Conservation (phyloP, 2,329 filamentous ascomycete species). For the Monosporascus ibericus region DNA sequence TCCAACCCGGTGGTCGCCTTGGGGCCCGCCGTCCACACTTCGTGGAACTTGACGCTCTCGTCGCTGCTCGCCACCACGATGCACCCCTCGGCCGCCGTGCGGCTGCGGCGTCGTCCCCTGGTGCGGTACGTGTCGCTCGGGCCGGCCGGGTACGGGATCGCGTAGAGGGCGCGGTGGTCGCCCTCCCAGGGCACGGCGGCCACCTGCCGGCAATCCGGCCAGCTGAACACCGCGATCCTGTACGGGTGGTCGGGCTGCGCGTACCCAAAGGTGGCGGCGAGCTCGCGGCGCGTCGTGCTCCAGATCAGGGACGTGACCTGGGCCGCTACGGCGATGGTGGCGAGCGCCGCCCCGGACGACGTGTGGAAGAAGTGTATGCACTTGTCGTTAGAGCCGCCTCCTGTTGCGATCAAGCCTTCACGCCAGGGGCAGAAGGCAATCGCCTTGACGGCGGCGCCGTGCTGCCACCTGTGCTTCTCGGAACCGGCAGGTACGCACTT, state of each 20-base stretch:
- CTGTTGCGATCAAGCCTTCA: constrained; percentile 77
- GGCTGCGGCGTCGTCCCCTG: constrained; percentile 40
- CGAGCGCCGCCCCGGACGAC: constrained; percentile 72
- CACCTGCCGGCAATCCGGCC: constrained; percentile 85
- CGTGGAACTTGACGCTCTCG: constrained; percentile 89
- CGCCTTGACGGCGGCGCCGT: constrained; percentile 88
- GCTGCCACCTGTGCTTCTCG: constrained; percentile 67
- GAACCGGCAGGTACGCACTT: constrained; percentile 46
- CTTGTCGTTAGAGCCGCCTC: constrained; percentile 89
- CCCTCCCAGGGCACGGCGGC: constrained; percentile 80
- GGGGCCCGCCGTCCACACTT: constrained; percentile 72
- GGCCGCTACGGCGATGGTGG: constrained; percentile 85
- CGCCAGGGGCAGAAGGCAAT: constrained; percentile 97
- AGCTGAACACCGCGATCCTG: constrained; percentile 87
- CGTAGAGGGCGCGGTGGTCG: constrained; percentile 75
- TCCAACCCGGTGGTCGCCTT: constrained; percentile 45
- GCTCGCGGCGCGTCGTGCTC: constrained; percentile 79
- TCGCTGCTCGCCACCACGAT: constrained; percentile 90
- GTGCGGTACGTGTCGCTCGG: constrained; percentile 38
- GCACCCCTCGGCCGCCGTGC: constrained; percentile 66
- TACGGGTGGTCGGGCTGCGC: constrained; percentile 83
- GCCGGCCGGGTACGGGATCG: constrained; percentile 70
- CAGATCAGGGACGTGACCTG: constrained; percentile 92
- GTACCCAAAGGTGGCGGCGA: constrained; percentile 91
- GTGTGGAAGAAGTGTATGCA: constrained; percentile 96